These are phyloP conservation scores for Avena atlantica DNA, from an alignment of 176 grass and related monocot genomes.

Conservation along the genomic window DNA sequence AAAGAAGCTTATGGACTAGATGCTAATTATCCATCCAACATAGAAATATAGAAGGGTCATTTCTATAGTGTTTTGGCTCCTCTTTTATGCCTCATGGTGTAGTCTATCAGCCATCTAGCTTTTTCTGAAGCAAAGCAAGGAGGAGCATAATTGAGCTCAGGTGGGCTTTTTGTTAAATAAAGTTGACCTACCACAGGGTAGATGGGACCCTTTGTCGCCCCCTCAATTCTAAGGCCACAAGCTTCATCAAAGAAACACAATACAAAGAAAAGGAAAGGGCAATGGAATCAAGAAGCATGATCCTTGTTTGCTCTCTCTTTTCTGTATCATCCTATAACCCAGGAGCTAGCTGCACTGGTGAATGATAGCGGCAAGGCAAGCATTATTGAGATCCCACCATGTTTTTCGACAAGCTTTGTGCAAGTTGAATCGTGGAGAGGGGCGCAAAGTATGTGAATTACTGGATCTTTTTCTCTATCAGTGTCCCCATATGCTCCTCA, in stretches of 20 bases:
- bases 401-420: constrained; percentile 50
- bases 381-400: constrained; percentile 47
- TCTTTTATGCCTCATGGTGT: constrained; percentile 16
- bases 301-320: constrained; percentile 29
- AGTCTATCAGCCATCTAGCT: constrained; percentile 29
- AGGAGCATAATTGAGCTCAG: constrained; percentile 40
- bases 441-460: constrained; percentile 44
- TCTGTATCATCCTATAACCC: constrained; percentile 34
- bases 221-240: constrained; percentile 22
- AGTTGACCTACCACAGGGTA: constrained; percentile 24
- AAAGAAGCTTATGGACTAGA: constrained; percentile 33
- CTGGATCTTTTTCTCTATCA: constrained; percentile 46
- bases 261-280: background rate
- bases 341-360: constrained; percentile 35
- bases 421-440: constrained; percentile 47
- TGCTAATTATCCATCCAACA: constrained; percentile 31
- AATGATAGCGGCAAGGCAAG: constrained; percentile 42
- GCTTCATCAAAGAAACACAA: constrained; percentile 30
- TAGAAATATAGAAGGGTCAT: constrained; percentile 28
- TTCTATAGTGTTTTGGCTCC: constrained; percentile 12
- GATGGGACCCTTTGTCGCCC: background rate
- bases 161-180: constrained; percentile 44
- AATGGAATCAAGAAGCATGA: constrained; percentile 44
- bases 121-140: constrained; percentile 37
- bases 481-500: constrained; percentile 28